These are phyloP conservation scores for Candida maris DNA, from an alignment of 805 yeast genomes.

Conservation along the genomic window DNA sequence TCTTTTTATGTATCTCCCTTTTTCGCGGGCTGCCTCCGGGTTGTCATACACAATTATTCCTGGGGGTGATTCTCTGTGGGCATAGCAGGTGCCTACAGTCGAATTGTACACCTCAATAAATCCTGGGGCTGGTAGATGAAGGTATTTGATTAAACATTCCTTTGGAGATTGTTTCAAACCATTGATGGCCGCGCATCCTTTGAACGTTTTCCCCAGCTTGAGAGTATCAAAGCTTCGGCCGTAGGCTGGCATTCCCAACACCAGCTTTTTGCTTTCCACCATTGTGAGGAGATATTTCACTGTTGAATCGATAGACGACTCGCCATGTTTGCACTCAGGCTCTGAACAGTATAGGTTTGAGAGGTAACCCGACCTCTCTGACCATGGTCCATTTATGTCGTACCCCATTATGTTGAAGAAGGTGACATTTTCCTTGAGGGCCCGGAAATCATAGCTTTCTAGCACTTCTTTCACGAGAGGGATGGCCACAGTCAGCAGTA, in stretches of 20 bases:
- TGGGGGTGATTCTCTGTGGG: slow-evolving; percentile 37
- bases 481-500: slow-evolving; percentile 66
- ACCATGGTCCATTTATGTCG: slow-evolving; percentile 83
- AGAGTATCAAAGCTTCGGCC: slow-evolving; percentile 43
- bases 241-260: slow-evolving; percentile 85
- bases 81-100: slow-evolving; percentile 49
- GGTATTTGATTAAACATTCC: slow-evolving; percentile 24
- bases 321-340: slow-evolving; percentile 16
- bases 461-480: slow-evolving; percentile 60
- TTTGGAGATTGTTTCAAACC: slow-evolving; percentile 8
- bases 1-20: slow-evolving; percentile 54
- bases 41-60: slow-evolving; percentile 67
- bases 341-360: slow-evolving; percentile 51
- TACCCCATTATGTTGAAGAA: slow-evolving; percentile 91
- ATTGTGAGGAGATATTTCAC: slow-evolving; percentile 27
- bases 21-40: slow-evolving; percentile 44
- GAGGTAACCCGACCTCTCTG: slow-evolving; percentile 56
- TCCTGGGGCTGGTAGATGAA: slow-evolving; percentile 21
- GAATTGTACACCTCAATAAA: slow-evolving; percentile 49
- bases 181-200: slow-evolving; percentile 19
- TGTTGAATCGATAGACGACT: slow-evolving; percentile 45
- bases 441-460: slow-evolving; percentile 38
- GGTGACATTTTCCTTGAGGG: slow-evolving; percentile 56
- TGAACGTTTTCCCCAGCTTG: slow-evolving; percentile 12
- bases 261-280: slow-evolving; percentile 40